phyloP scores from a whole-genome alignment of 202 grass and related monocot species.

The Setaria italica region DNA sequence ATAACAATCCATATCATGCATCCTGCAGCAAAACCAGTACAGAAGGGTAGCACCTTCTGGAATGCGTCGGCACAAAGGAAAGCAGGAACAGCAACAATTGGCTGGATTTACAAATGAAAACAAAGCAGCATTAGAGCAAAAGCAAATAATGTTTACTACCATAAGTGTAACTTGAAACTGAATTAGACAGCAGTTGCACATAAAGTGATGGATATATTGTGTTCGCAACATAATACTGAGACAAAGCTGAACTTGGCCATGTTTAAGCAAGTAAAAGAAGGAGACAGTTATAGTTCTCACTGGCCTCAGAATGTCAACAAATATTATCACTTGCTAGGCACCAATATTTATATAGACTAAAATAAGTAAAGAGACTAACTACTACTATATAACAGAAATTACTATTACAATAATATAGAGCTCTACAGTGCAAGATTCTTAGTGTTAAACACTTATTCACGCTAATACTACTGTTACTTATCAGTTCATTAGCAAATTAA shows the following conservation, averaged over 20 bases:
- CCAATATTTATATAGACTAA: neutral
- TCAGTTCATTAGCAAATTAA: neutral
- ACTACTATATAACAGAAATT: neutral
- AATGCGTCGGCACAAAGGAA: constrained; percentile 95
- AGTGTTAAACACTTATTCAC: neutral
- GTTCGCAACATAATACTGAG: neutral
- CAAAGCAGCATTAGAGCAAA: constrained; percentile 30
- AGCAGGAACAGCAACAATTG: constrained; percentile 92
- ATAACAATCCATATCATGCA: constrained; percentile 99
- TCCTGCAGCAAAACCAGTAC: constrained; percentile 97
- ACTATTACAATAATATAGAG: neutral
- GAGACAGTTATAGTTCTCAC: neutral
- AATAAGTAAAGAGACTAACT: neutral
- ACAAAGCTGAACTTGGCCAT: constrained; percentile 11
- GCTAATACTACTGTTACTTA: constrained; percentile 13
- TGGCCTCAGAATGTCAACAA: neutral
- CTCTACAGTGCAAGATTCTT: neutral
- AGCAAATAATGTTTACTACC: constrained; percentile 30
- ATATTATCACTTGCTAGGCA: neutral
- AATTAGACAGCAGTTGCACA: constrained; percentile 14
- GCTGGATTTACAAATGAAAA: constrained; percentile 58
- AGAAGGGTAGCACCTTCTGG: constrained; percentile 91
- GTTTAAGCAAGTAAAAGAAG: constrained; percentile 25
- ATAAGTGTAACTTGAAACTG: constrained; percentile 26
- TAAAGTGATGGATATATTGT: neutral